Conservation (phyloP, 495 filamentous ascomycete genomes). For the Tetracladium marchalianum region DNA sequence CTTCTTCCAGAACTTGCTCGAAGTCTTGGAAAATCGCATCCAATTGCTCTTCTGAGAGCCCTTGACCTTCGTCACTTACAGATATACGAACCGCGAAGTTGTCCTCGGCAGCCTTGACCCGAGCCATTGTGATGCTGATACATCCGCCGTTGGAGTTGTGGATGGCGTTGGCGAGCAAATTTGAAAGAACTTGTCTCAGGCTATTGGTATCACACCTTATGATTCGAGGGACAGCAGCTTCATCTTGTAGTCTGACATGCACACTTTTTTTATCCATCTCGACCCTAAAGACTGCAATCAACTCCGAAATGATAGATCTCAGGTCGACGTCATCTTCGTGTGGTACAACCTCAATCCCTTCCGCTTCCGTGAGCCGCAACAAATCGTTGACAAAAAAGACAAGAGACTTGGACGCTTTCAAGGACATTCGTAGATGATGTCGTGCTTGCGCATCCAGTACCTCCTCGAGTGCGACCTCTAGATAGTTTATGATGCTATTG, state of each 20-base stretch:
- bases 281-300: conserved; percentile 59
- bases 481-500: conserved; percentile 55
- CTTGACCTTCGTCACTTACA: not conserved
- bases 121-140: conserved; percentile 59
- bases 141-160: conserved; percentile 60
- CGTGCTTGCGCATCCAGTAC: conserved; percentile 44
- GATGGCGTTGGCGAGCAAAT: conserved; percentile 79
- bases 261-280: conserved; percentile 68
- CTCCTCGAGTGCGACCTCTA: conserved; percentile 11
- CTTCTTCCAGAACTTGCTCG: conserved; percentile 9
- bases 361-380: conserved; percentile 79
- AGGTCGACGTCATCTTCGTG: conserved; percentile 77
- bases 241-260: conserved; percentile 49
- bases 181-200: conserved; percentile 70
- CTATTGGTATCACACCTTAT: conserved; percentile 71
- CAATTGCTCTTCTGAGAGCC: conserved; percentile 5
- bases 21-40: conserved; percentile 9
- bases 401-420: conserved; percentile 85
- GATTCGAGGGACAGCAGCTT: conserved; percentile 54
- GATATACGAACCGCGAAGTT: conserved; percentile 46
- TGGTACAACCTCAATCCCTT: conserved; percentile 65
- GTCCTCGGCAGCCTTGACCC: conserved; percentile 18
- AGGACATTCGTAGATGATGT: conserved; percentile 73
- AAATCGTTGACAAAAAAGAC: conserved; percentile 94
- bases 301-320: conserved; percentile 57